Evolutionary conservation across 2,329 filamentous ascomycete genomes (phyloP), one percentile per base, ranked within the genome.

Genomic region (Fusarium sp.): DNA sequence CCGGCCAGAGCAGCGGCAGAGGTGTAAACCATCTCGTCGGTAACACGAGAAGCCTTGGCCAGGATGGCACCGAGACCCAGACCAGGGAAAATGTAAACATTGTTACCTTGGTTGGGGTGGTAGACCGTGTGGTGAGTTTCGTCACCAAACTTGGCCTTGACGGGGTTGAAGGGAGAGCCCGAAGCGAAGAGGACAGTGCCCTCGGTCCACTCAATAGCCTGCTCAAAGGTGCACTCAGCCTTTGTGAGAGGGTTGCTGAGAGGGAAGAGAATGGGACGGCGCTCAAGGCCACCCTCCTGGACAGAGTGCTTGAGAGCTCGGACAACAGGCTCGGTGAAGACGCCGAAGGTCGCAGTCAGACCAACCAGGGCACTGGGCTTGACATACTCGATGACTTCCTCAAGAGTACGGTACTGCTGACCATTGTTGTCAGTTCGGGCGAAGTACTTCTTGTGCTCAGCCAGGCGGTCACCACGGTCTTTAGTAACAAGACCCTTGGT

Each of bases 181-280:
- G 95, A 98, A 57, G 96, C 96, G 80, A 99, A 99, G 81, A 99
- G 91, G 78, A 91, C 95, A 63, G 91, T 94, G 70, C 96, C 96
- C 67, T 98, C 93, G 17, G 96, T 98, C 91, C 96, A 91, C 79
- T 91, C 90, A 79, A 98, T 89, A 22, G 96, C 96, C 81, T 96
- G 93, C 87, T 98, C 95, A 79, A 97, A 98, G 22, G 94, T 98
- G 86, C 96, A 98, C 86, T 99, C 96, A 14, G 96, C 97, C 87
- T 98, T 98, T 85, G 93, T 95, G 58, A 95, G 91, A 56, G 96
- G 96, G 86, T 99, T 98, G 84, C 94, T 97, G 48, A 99, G 91
- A 62, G 96, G 96, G 90, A 99, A 98, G 79, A 98, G 92, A 80
- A 97, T 96, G 71, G 96, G 95, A 73, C 90, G 88, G 72, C 95